Base-by-base conservation (phyloP, 2,329 filamentous ascomycete genomes). In the Zopfia rhizophila region DNA sequence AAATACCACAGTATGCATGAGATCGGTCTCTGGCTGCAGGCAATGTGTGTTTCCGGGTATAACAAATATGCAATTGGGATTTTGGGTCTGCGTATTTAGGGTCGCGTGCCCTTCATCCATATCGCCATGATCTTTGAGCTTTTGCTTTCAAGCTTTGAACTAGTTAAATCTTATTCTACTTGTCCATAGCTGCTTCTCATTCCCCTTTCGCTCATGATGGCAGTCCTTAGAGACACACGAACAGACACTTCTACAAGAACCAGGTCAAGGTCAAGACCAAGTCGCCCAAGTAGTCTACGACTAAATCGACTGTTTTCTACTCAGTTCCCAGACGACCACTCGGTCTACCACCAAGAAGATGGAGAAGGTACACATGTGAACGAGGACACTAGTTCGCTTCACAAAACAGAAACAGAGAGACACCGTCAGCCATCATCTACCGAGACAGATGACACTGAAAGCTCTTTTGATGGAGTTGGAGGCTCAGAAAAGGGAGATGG, bases 281-380 rank as follows among this genome's bases (percentile, higher is more conserved):
- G 52, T 38, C 45, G 56, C 12, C 48, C 61, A 2, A 48, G 42
- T 17, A 59, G 40, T 44, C 55, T 53, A 29, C 51, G 57, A 21
- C 44, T 70, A 16, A 53, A 67, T 14, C 61, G 64, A 3, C 32
- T 66, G 3, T 55, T 65, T 11, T 69, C 68, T 3, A 58, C 42
- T 8, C 60, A 68, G 35, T 64, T 67, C 17, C 58, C 66, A 10
- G 66, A 71, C 46, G 66, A 72, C 50, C 60, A 66, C 25, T 69
- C 62, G 6, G 63, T 69, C 1, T 69, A 70, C 25, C 61, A 71
- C 38, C 62, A 65, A 38, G 61, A 68, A 35, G 59, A 63, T 25
- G 63, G 60, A 5, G 61, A 68, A 29, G 59, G 57, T 1, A 22
- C 56, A 10, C 51, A 61, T 45, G 46, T 67, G 7, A 38, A 62